Percentiles rank a stretch among this genome's conserved stretches.
These are phyloP conservation scores for Eutrema yunnanense DNA, from an alignment of 345 rosid species.

Conservation along the genomic window DNA sequence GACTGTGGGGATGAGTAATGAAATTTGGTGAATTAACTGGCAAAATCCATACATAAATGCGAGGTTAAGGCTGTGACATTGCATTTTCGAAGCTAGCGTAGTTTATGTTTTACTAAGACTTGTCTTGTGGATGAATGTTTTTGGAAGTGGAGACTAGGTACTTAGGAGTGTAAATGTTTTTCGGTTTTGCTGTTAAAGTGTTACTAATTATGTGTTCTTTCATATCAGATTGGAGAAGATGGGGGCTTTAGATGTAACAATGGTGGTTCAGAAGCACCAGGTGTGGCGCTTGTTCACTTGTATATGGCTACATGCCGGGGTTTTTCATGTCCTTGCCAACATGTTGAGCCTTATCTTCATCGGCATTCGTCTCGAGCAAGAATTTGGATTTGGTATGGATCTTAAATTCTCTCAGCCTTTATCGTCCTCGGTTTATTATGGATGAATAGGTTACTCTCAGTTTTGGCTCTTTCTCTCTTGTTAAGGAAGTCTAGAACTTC, in stretches of 20 bases:
- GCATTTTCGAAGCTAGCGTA: neutral
- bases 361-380: constrained; percentile 92
- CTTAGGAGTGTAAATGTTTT: neutral
- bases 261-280: constrained; percentile 50
- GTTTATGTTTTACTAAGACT: neutral
- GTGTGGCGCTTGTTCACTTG: constrained; percentile 83
- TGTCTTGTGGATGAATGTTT: neutral
- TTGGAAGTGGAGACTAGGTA: neutral
- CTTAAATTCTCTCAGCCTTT: neutral
- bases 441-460: neutral
- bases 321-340: constrained; percentile 85
- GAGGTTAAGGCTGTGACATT: neutral
- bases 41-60: neutral
- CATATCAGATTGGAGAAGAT: constrained; percentile 66
- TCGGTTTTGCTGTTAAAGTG: neutral
- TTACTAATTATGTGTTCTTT: neutral
- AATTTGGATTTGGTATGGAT: constrained; percentile 81
- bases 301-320: constrained; percentile 97
- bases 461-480: neutral
- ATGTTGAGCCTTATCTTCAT: constrained; percentile 89
- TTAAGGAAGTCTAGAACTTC: neutral
- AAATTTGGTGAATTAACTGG: neutral
- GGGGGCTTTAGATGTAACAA: constrained; percentile 64
- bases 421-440: neutral
- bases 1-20: neutral